phyloP scores from a whole-genome alignment of 371 early-diverging fungal genomes.

The Mycotypha africana region DNA sequence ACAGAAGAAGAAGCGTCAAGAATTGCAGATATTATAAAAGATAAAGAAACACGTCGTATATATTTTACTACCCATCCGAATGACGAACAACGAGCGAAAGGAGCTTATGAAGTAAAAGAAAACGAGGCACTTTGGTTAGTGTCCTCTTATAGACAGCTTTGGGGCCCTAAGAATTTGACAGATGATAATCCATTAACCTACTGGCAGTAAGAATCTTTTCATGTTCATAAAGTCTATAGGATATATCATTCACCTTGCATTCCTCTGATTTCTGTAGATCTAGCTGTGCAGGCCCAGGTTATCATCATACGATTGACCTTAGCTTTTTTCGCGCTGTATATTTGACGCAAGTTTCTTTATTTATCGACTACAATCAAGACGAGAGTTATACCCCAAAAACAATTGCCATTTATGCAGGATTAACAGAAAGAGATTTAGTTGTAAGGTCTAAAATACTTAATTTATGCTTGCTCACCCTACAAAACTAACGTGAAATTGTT shows the following conservation, averaged over 20 bases:
- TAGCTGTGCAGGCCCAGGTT: conserved; percentile 44
- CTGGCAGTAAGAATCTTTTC: conserved; percentile 74
- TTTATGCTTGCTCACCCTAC: neutral
- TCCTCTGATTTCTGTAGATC: conserved; percentile 35
- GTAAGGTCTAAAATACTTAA: neutral
- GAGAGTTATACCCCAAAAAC: conserved; percentile 90
- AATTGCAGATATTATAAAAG: conserved; percentile 18
- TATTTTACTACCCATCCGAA: conserved; percentile 32
- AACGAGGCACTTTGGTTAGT: conserved; percentile 62
- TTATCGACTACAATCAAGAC: conserved; percentile 76
- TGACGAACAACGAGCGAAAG: conserved; percentile 16
- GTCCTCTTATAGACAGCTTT: conserved; percentile 65
- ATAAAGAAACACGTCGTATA: conserved; percentile 14
- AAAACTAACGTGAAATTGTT: neutral
- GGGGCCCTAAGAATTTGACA: conserved; percentile 60
- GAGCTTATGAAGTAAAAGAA: conserved; percentile 54
- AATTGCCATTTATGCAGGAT: conserved; percentile 72
- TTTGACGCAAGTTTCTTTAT: conserved; percentile 63
- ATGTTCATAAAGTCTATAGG: no score
- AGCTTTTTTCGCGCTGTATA: conserved; percentile 29
- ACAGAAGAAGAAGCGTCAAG: no score
- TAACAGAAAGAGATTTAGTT: conserved; percentile 54
- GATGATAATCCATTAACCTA: conserved; percentile 70
- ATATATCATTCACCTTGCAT: neutral
- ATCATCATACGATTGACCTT: conserved; percentile 30